Percentiles rank a stretch among this genome's conserved stretches.
These are phyloP conservation scores for Brettanomyces anomalus DNA, from an alignment of 805 yeast species.

Conservation along the genomic window DNA sequence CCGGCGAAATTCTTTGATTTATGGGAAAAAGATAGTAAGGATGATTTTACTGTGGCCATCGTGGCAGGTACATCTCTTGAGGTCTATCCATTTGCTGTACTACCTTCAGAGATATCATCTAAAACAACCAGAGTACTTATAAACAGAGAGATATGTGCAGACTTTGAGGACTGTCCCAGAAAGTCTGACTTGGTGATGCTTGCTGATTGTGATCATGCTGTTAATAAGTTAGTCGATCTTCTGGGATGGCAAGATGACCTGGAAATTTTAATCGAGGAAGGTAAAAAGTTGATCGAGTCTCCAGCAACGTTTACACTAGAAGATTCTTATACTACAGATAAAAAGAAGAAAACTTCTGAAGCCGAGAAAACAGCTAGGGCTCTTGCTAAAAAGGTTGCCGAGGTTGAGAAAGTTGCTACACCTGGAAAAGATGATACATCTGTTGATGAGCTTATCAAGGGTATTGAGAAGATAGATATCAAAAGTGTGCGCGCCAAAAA, in stretches of 20 bases:
- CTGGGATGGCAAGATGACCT: conserved; percentile 62
- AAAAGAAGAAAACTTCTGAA: background rate
- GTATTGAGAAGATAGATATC: conserved; percentile 5
- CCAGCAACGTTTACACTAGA: background rate
- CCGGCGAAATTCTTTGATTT: conserved; percentile 60
- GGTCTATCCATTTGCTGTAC: conserved; percentile 82
- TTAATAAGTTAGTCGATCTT: conserved; percentile 38
- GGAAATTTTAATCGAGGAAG: conserved; percentile 28
- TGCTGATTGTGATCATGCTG: conserved; percentile 61
- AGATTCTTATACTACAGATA: conserved; percentile 4
- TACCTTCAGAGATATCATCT: conserved; percentile 57
- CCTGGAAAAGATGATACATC: background rate
- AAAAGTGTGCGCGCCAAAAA: background rate
- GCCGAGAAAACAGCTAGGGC: conserved; percentile 8
- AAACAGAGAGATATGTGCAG: conserved; percentile 75
- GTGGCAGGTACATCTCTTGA: conserved; percentile 91
- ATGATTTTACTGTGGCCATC: conserved; percentile 56
- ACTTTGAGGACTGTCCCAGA: conserved; percentile 45
- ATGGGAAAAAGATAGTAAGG: conserved; percentile 51
- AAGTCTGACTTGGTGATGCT: conserved; percentile 50
- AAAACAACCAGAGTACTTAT: conserved; percentile 52
- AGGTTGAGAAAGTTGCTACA: conserved; percentile 8
- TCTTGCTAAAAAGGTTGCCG: conserved; percentile 13
- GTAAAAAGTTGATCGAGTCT: conserved; percentile 10
- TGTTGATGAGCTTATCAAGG: conserved; percentile 7